phyloP scores from a whole-genome alignment of 768 basidiomycete species.

The Exsudoporus frostii region DNA sequence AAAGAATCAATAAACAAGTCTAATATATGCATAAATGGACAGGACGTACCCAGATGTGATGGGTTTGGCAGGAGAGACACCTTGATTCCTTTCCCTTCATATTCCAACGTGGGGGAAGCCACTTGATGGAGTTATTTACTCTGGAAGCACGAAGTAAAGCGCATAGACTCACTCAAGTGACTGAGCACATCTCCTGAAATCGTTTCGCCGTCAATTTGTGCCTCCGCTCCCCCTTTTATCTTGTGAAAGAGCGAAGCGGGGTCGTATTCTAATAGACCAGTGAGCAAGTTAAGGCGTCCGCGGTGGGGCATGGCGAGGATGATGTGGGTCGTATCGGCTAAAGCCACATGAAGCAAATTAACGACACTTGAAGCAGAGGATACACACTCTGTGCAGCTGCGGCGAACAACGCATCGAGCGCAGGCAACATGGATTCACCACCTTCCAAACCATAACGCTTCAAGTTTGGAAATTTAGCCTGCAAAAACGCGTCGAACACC shows the following conservation, averaged over 20 bases:
- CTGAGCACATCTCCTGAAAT: constrained; percentile 85
- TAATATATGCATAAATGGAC: background rate
- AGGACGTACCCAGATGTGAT: constrained; percentile 59
- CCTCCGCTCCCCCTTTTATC: constrained; percentile 75
- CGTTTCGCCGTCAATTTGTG: constrained; percentile 55
- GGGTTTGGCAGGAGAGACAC: constrained; percentile 80
- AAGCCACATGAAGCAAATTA: background rate
- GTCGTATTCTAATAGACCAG: constrained; percentile 67
- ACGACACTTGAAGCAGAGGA: background rate
- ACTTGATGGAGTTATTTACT: constrained; percentile 35
- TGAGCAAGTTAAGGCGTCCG: constrained; percentile 82
- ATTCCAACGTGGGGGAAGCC: constrained; percentile 60
- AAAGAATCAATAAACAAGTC: background rate
- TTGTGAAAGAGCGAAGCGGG: constrained; percentile 79
- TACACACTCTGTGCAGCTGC: constrained; percentile 55
- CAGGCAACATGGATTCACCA: constrained; percentile 91
- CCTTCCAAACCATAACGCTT: constrained; percentile 90
- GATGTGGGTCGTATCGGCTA: constrained; percentile 67
- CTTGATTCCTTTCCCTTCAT: constrained; percentile 51
- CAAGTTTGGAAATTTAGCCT: constrained; percentile 84
- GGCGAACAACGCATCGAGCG: constrained; percentile 72
- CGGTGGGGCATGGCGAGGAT: constrained; percentile 86
- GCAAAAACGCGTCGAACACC: constrained; percentile 80
- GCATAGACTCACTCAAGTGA: constrained; percentile 58
- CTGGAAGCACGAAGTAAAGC: background rate